A percentile compares a stretch with the other conserved stretches of the same genome.
phyloP scores from a whole-genome alignment of 2,329 filamentous ascomycete genomes.

The Nemania bipapillata region DNA sequence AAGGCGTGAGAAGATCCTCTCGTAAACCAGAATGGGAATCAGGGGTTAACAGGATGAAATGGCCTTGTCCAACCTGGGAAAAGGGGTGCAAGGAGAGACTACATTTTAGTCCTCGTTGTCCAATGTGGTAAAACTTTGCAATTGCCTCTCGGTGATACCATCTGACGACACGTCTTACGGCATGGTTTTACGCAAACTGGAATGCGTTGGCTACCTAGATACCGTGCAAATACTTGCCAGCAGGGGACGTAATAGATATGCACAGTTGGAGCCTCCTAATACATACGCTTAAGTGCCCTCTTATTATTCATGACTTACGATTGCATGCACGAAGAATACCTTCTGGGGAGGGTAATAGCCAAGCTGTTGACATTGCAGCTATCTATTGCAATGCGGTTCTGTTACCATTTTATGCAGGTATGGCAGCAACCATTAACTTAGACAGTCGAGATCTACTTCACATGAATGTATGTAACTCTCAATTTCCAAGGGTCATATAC shows the following conservation, averaged over 20 bases:
- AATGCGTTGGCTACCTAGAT: no score
- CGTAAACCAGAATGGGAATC: constrained; percentile 7
- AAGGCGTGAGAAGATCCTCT: constrained; percentile 39
- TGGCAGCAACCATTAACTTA: no score
- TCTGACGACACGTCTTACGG: not conserved
- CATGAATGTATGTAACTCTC: no score
- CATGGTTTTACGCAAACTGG: not conserved
- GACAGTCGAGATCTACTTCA: no score
- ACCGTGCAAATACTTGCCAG: no score
- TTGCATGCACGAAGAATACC: not conserved
- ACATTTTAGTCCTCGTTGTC: constrained; percentile 8
- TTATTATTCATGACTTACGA: not conserved
- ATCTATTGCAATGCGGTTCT: no score
- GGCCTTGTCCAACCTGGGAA: no score
- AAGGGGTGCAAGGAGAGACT: not conserved
- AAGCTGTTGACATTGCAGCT: not conserved
- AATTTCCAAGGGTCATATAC: no score
- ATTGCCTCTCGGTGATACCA: not conserved
- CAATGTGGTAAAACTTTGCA: constrained; percentile 3
- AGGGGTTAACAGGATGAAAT: constrained; percentile 11
- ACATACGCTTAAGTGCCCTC: no score
- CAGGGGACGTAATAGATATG: no score
- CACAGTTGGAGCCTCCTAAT: no score
- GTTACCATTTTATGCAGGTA: no score
- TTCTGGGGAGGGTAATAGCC: not conserved